Evolutionary conservation across 2,329 filamentous ascomycete species (phyloP).

Genomic region (Fusarium sarcochroum): DNA sequence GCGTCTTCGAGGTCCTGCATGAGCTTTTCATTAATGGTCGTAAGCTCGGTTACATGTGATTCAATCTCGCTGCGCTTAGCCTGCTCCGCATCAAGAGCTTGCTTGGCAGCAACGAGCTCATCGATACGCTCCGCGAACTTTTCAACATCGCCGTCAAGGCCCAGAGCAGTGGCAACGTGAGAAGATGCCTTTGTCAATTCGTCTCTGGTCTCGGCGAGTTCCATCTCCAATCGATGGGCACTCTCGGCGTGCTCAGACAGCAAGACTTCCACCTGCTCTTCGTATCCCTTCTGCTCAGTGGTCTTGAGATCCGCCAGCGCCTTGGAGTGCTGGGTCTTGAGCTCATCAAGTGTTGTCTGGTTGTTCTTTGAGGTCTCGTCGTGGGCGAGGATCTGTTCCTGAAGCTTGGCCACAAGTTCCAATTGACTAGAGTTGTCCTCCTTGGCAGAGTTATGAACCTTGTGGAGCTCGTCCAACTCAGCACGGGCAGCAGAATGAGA

Average conservation of each 20-base stretch:
- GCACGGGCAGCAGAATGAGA: slow-evolving; percentile 75
- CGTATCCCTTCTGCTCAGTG: slow-evolving; percentile 67
- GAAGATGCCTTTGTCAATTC: slow-evolving; percentile 75
- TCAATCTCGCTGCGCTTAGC: slow-evolving; percentile 71
- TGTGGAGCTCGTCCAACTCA: slow-evolving; percentile 76
- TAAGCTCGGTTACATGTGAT: slow-evolving; percentile 67
- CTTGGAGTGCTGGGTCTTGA: slow-evolving; percentile 65
- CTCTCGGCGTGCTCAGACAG: slow-evolving; percentile 72
- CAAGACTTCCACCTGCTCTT: slow-evolving; percentile 70
- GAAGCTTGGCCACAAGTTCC: slow-evolving; percentile 65
- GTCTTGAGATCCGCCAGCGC: slow-evolving; percentile 65
- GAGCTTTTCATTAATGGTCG: slow-evolving; percentile 70
- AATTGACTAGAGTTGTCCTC: slow-evolving; percentile 62
- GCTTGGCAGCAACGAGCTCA: slow-evolving; percentile 69
- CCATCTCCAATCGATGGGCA: slow-evolving; percentile 69
- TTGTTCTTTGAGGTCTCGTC: slow-evolving; percentile 69
- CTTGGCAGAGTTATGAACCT: slow-evolving; percentile 68
- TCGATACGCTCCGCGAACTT: slow-evolving; percentile 75
- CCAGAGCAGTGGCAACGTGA: slow-evolving; percentile 72
- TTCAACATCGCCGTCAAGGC: slow-evolving; percentile 76
- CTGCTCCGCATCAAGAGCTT: slow-evolving; percentile 71
- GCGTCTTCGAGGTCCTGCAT: slow-evolving; percentile 74
- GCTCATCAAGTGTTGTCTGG: slow-evolving; percentile 64
- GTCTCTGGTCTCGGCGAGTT: slow-evolving; percentile 75
- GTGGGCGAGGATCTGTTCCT: slow-evolving; percentile 72